Evolutionary conservation across 768 basidiomycete species (phyloP).

Genomic region (Kwoniella heveanensis): DNA sequence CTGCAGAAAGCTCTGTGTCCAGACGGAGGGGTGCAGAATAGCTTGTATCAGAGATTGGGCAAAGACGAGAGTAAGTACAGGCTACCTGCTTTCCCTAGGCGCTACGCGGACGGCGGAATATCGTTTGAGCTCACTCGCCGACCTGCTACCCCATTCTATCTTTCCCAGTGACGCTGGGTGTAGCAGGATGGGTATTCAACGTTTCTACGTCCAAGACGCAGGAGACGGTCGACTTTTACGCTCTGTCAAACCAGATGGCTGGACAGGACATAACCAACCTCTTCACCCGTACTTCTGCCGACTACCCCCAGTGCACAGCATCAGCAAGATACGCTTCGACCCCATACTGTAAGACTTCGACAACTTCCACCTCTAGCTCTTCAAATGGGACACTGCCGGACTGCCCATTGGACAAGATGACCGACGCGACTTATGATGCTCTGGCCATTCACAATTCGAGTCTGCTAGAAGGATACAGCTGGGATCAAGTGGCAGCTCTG

Average conservation of each 20-base stretch:
- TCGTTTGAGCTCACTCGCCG: not conserved
- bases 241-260: slow-evolving; percentile 62
- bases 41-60: slow-evolving; percentile 39
- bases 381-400: slow-evolving; percentile 56
- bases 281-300: slow-evolving; percentile 71
- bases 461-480: slow-evolving; percentile 80
- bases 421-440: slow-evolving; percentile 63
- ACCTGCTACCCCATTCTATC: not conserved
- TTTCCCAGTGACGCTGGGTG: slow-evolving; percentile 67
- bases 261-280: slow-evolving; percentile 89
- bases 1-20: slow-evolving; percentile 92
- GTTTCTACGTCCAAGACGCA: slow-evolving; percentile 63
- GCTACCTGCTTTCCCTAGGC: no score
- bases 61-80: slow-evolving; percentile 42
- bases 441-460: slow-evolving; percentile 70
- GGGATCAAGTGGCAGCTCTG: slow-evolving; percentile 78
- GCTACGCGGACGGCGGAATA: not conserved
- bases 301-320: slow-evolving; percentile 68
- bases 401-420: slow-evolving; percentile 71
- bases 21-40: slow-evolving; percentile 50
- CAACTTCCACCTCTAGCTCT: slow-evolving; percentile 50
- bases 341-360: slow-evolving; percentile 63
- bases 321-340: slow-evolving; percentile 72
- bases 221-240: slow-evolving; percentile 64
- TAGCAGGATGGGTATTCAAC: slow-evolving; percentile 78